Percentiles rank a stretch among this genome's conserved stretches.
Conservation (phyloP, 2,329 filamentous ascomycete genomes). For the Dactylellina sp. region DNA sequence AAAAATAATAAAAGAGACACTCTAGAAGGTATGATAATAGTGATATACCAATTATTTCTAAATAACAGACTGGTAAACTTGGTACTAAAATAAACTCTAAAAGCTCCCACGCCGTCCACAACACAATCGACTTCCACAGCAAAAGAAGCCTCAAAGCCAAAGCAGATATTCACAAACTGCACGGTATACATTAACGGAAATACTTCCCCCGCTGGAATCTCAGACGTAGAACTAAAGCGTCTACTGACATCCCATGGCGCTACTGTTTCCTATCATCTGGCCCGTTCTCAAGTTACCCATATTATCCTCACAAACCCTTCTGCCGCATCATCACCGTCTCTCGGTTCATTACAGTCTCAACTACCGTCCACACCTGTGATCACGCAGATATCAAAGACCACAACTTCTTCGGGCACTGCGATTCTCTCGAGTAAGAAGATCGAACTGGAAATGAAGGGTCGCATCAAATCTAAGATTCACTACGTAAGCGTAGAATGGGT, state of each 20-base stretch:
- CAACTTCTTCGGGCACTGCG: conserved; percentile 46
- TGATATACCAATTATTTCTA: too few species aligned
- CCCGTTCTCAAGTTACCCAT: conserved; percentile 81
- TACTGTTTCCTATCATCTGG: conserved; percentile 76
- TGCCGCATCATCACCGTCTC: conserved; percentile 17
- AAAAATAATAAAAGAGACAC: background rate
- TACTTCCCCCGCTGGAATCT: conserved; percentile 81
- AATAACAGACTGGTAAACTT: too few species aligned
- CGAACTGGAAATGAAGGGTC: conserved; percentile 49
- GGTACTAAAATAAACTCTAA: too few species aligned
- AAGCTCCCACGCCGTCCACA: conserved; percentile 31
- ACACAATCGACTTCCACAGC: conserved; percentile 24
- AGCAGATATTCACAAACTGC: conserved; percentile 75
- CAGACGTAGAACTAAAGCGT: conserved; percentile 86
- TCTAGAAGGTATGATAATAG: background rate
- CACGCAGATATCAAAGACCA: conserved; percentile 39
- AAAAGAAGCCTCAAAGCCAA: conserved; percentile 22
- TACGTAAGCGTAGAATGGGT: conserved; percentile 67
- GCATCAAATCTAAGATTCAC: conserved; percentile 50
- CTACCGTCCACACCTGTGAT: background rate
- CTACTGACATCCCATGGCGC: conserved; percentile 81
- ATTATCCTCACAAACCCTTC: conserved; percentile 73
- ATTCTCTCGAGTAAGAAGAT: conserved; percentile 43
- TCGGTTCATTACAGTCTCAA: conserved; percentile 11
- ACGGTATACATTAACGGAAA: conserved; percentile 84